A percentile compares a stretch with the other conserved stretches of the same genome.
Conservation (phyloP, 306 rosid species). For the Styphnolobium japonicum region DNA sequence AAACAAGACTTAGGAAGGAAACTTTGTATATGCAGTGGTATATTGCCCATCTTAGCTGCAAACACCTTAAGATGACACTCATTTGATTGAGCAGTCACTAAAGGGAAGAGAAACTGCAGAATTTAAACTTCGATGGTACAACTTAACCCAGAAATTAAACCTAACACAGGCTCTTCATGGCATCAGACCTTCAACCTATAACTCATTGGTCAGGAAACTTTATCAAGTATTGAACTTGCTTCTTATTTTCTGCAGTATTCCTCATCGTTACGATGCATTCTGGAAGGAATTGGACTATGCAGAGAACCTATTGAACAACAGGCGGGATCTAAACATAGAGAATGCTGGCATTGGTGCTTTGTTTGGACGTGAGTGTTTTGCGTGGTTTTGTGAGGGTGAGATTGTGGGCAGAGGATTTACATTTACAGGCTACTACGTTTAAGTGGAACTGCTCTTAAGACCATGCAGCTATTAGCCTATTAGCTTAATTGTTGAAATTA, state of each 20-base stretch:
- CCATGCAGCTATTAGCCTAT: background rate
- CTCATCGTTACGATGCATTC: constrained; percentile 40
- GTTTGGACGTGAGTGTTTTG: constrained; percentile 52
- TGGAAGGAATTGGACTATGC: constrained; percentile 39
- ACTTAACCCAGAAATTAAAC: background rate
- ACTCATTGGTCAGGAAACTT: too few relatives aligned
- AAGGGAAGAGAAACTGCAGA: background rate
- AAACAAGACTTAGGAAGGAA: constrained; percentile 16
- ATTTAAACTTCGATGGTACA: background rate
- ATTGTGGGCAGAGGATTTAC: constrained; percentile 53
- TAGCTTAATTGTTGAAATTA: constrained; percentile 3
- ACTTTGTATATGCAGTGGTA: background rate
- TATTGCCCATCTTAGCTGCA: background rate
- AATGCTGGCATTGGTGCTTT: constrained; percentile 39
- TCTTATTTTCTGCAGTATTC: constrained; percentile 37
- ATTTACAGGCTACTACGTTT: constrained; percentile 50
- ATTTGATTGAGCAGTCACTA: background rate
- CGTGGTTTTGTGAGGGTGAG: constrained; percentile 57
- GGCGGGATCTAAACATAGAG: constrained; percentile 33
- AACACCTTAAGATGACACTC: background rate
- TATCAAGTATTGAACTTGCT: background rate
- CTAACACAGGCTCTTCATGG: constrained; percentile 81
- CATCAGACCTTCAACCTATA: too few relatives aligned
- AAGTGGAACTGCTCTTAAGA: background rate
- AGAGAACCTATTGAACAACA: constrained; percentile 32